phyloP scores from a whole-genome alignment of 306 rosid species.

The Phaseolus lunatus region DNA sequence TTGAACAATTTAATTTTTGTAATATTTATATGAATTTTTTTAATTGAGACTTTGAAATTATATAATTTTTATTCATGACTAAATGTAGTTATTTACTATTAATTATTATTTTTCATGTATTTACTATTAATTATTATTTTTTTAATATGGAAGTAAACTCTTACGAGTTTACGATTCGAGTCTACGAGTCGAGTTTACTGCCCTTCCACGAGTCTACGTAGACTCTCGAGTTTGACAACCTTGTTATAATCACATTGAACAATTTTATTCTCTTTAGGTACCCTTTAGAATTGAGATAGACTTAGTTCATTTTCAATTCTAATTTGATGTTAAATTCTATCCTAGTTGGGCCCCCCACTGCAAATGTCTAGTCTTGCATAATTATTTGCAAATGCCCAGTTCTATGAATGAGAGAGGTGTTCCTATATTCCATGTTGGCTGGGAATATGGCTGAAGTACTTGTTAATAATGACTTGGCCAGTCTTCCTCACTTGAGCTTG shows the following conservation, averaged over 20 bases:
- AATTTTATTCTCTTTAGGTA: not conserved
- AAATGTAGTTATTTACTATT: no score
- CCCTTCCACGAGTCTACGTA: no score
- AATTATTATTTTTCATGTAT: no score
- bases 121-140: no score
- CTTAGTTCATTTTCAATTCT: not conserved
- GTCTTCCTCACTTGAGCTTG: not conserved
- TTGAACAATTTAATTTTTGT: no score
- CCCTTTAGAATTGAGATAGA: not conserved
- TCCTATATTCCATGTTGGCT: not conserved
- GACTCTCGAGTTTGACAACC: no score
- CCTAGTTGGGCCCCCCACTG: not conserved
- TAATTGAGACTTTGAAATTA: no score
- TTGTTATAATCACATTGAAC: not conserved
- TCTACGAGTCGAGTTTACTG: no score
- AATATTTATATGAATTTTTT: no score
- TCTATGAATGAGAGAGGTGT: not conserved
- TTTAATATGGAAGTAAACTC: no score
- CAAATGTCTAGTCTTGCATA: not conserved
- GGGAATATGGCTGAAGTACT: constrained; percentile 2
- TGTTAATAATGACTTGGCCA: not conserved
- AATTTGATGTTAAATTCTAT: not conserved
- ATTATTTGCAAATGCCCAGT: not conserved
- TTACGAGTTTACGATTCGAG: no score
- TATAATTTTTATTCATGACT: no score